phyloP scores from a whole-genome alignment of 2,329 filamentous ascomycete genomes.

The Bretziella fagacearum region DNA sequence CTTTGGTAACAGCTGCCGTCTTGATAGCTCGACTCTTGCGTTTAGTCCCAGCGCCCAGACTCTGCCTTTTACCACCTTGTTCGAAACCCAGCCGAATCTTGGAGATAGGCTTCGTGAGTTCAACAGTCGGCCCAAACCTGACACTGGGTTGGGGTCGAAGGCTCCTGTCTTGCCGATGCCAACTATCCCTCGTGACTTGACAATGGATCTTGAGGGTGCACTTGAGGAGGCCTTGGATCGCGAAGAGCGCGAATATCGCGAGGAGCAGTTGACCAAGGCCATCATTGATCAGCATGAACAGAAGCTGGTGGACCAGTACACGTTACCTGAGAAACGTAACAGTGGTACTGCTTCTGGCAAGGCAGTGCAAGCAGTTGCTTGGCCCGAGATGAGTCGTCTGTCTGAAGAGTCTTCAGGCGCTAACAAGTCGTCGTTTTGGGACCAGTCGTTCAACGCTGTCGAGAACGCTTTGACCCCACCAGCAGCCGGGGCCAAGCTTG shows the following conservation, averaged over 20 bases:
- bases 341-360: too few species aligned
- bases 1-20: not conserved
- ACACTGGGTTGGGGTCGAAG: not conserved
- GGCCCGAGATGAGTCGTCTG: too few species aligned
- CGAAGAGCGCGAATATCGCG: conserved; percentile 8
- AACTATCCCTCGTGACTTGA: conserved; percentile 6
- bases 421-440: too few species aligned
- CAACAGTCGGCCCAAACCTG: not conserved
- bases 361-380: too few species aligned
- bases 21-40: conserved; percentile 5
- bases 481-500: too few species aligned
- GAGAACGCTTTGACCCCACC: too few species aligned
- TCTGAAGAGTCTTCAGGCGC: too few species aligned
- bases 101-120: not conserved
- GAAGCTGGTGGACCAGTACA: too few species aligned
- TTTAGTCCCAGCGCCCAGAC: not conserved
- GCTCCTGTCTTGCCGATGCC: not conserved
- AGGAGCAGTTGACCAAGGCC: not conserved
- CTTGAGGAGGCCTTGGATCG: conserved; percentile 8
- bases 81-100: not conserved
- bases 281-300: not conserved
- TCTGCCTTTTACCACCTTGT: not conserved
- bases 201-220: conserved; percentile 8
- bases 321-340: too few species aligned
- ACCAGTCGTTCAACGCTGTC: too few species aligned